These are phyloP conservation scores for Pistacia integerrima DNA, from an alignment of 345 rosid genomes.

Conservation along the genomic window DNA sequence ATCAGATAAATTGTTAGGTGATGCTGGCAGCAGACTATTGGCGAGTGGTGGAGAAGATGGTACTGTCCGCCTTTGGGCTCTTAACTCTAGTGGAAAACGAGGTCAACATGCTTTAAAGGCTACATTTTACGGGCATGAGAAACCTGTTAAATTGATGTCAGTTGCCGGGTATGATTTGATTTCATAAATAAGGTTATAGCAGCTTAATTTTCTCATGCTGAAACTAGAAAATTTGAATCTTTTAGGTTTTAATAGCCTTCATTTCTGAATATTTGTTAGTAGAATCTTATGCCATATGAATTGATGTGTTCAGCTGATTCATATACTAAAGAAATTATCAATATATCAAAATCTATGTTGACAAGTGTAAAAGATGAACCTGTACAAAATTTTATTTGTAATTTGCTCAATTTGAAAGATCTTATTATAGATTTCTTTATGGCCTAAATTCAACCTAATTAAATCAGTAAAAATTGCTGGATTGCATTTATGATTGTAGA, in stretches of 20 bases:
- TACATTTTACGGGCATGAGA: slow-evolving; percentile 65
- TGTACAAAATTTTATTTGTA: background rate
- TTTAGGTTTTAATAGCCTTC: background rate
- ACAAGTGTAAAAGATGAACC: background rate
- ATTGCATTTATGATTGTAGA: background rate
- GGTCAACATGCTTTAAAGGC: slow-evolving; percentile 63
- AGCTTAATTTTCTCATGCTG: slow-evolving; percentile 10
- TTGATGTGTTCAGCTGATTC: background rate
- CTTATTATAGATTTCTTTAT: background rate
- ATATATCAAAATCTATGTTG: background rate
- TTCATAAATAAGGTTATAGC: slow-evolving; percentile 11
- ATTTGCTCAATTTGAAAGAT: background rate
- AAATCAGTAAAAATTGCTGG: background rate
- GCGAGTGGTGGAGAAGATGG: slow-evolving; percentile 81
- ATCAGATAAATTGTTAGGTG: slow-evolving; percentile 65
- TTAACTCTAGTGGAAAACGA: slow-evolving; percentile 54
- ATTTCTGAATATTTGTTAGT: background rate
- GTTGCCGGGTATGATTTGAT: slow-evolving; percentile 58
- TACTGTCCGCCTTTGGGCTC: slow-evolving; percentile 71
- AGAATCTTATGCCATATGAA: background rate
- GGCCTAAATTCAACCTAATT: background rate
- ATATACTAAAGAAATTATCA: background rate
- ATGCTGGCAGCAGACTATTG: slow-evolving; percentile 41
- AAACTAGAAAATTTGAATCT: background rate
- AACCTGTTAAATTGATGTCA: slow-evolving; percentile 53